phyloP scores from a whole-genome alignment of 2,329 filamentous ascomycete genomes.

The Claviceps africana region DNA sequence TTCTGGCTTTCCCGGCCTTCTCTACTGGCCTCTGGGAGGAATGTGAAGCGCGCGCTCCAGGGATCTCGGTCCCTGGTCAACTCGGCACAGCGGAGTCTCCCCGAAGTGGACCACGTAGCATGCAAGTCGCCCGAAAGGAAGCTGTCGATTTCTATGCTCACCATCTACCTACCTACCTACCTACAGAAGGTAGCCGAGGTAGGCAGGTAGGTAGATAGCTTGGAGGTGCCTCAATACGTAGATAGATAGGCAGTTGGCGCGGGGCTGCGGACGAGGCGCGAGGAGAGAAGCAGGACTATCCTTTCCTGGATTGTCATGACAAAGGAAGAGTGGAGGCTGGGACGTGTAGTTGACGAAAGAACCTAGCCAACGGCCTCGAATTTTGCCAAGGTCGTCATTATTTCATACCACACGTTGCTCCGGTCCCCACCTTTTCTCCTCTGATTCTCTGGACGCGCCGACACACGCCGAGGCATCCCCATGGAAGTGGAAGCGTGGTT shows the following conservation, averaged over 20 bases:
- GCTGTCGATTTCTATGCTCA: neutral
- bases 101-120: slow-evolving; percentile 1
- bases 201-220: neutral
- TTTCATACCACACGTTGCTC: neutral
- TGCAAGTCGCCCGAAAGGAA: slow-evolving; percentile 3
- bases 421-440: neutral
- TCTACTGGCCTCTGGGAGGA: neutral
- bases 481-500: neutral
- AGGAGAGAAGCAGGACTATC: neutral
- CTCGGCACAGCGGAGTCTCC: slow-evolving; percentile 1
- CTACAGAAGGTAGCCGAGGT: neutral
- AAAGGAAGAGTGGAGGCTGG: neutral
- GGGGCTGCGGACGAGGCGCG: neutral
- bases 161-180: neutral
- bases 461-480: neutral
- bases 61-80: neutral
- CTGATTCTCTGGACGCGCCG: neutral
- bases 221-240: neutral
- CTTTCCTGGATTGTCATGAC: neutral
- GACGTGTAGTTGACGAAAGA: neutral
- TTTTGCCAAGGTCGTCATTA: neutral
- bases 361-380: neutral
- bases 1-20: neutral
- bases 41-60: neutral
- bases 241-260: neutral